Evolutionary conservation across 2,329 filamentous ascomycete genomes (phyloP).

Genomic region (Gliomastix tumulicola): DNA sequence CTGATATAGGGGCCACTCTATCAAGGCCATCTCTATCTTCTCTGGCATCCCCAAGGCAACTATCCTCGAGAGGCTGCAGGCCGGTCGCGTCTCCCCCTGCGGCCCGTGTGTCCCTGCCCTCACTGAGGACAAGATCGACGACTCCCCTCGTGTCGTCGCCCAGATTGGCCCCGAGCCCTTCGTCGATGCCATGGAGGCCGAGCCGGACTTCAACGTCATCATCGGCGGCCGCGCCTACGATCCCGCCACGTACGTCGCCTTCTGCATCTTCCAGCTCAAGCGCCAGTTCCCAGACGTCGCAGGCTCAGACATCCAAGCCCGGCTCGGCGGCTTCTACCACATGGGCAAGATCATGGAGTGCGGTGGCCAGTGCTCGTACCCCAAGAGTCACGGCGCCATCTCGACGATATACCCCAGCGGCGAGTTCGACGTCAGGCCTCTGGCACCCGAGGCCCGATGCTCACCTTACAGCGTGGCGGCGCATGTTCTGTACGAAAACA

Average conservation of each 20-base stretch:
- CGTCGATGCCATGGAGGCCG: slow-evolving; percentile 23
- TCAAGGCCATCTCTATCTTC: slow-evolving; percentile 26
- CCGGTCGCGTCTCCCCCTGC: slow-evolving; percentile 21
- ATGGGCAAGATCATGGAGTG: slow-evolving; percentile 51
- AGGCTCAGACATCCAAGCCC: background rate
- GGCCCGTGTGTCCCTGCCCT: slow-evolving; percentile 30
- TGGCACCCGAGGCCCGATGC: slow-evolving; percentile 29
- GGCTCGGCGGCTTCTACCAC: slow-evolving; percentile 27
- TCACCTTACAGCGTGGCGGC: slow-evolving; percentile 42
- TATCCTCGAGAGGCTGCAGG: slow-evolving; percentile 17
- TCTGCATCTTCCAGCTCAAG: slow-evolving; percentile 8
- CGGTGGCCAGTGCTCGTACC: slow-evolving; percentile 36
- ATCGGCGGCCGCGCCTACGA: slow-evolving; percentile 33
- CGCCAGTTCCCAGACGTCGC: background rate
- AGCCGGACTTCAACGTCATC: slow-evolving; percentile 34
- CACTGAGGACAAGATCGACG: slow-evolving; percentile 24
- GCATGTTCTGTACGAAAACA: slow-evolving; percentile 48
- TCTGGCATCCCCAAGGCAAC: slow-evolving; percentile 24
- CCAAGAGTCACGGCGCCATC: slow-evolving; percentile 34
- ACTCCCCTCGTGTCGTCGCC: slow-evolving; percentile 24
- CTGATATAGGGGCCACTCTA: slow-evolving; percentile 4
- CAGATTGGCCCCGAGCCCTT: slow-evolving; percentile 37
- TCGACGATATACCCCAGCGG: slow-evolving; percentile 31
- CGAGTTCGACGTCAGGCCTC: slow-evolving; percentile 37
- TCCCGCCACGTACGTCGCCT: slow-evolving; percentile 25